Conservation (phyloP, 2,329 filamentous ascomycete species). For the Didymella pinodella region DNA sequence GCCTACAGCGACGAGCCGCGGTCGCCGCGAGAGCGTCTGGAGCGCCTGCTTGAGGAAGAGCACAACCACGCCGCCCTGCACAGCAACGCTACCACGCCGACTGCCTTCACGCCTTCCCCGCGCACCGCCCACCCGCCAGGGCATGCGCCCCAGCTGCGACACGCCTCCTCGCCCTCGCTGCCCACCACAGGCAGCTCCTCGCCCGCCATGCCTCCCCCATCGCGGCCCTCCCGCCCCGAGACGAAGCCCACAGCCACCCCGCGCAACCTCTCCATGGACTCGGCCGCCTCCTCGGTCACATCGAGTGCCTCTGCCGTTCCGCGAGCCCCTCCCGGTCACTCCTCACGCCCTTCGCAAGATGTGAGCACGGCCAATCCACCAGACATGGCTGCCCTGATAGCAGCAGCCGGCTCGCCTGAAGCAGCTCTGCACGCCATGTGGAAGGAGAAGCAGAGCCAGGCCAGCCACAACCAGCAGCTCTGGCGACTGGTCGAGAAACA, state of each 20-base stretch:
- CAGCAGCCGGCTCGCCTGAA: conserved; percentile 86
- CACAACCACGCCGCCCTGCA: conserved; percentile 24
- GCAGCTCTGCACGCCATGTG: conserved; percentile 86
- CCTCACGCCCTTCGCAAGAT: conserved; percentile 66
- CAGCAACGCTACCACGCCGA: conserved; percentile 20
- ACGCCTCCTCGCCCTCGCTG: conserved; percentile 46
- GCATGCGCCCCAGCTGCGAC: conserved; percentile 41
- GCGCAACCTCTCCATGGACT: conserved; percentile 90
- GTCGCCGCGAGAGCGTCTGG: conserved; percentile 51
- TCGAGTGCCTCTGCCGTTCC: conserved; percentile 41
- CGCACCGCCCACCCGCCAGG: conserved; percentile 39
- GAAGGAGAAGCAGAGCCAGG: conserved; percentile 88
- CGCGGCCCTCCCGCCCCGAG: conserved; percentile 47
- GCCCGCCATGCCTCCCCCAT: conserved; percentile 43
- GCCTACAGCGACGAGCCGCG: conserved; percentile 44
- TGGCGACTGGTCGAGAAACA: conserved; percentile 98
- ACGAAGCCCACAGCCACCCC: conserved; percentile 53
- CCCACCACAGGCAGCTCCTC: conserved; percentile 39
- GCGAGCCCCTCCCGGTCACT: conserved; percentile 66
- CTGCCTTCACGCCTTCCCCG: conserved; percentile 27
- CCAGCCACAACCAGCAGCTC: conserved; percentile 88
- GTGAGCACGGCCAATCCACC: conserved; percentile 63
- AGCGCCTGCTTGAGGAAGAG: conserved; percentile 49
- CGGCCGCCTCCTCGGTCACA: conserved; percentile 75
- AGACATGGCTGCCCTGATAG: conserved; percentile 81